Conservation (phyloP, 805 yeast species). For the Schwanniomyces vanrijiae region DNA sequence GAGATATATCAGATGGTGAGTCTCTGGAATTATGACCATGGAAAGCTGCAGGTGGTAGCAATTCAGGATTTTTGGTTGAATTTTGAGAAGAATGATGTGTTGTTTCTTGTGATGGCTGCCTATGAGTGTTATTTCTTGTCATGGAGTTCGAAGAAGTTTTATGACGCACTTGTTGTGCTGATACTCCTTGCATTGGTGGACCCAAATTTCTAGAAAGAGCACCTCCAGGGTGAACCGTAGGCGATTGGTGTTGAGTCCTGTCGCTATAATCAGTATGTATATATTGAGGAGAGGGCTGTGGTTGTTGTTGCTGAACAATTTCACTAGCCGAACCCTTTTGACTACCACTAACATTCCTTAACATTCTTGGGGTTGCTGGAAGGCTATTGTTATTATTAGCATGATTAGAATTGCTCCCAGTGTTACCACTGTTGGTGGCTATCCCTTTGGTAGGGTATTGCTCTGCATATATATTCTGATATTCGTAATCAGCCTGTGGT, state of each 20-base stretch:
- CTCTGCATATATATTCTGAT: slow-evolving; percentile 5
- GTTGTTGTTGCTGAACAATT: slow-evolving; percentile 6
- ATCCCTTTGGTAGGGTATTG: slow-evolving; percentile 4
- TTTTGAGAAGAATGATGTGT: background rate
- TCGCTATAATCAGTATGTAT: background rate
- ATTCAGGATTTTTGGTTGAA: slow-evolving; percentile 13
- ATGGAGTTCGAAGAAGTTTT: background rate
- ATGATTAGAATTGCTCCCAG: background rate
- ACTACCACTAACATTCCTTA: slow-evolving; percentile 53
- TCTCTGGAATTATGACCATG: slow-evolving; percentile 12
- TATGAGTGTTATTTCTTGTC: background rate
- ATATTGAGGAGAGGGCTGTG: slow-evolving; percentile 1
- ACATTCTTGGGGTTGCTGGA: slow-evolving; percentile 73
- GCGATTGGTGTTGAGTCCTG: slow-evolving; percentile 2
- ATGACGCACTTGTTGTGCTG: background rate
- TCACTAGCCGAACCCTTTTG: slow-evolving; percentile 14
- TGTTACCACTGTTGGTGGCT: slow-evolving; percentile 1
- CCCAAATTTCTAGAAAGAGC: slow-evolving; percentile 18
- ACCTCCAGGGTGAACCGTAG: background rate
- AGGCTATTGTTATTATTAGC: slow-evolving; percentile 19
- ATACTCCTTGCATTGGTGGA: background rate
- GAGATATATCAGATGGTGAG: background rate
- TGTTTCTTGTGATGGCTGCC: background rate
- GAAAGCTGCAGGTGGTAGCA: slow-evolving; percentile 33
- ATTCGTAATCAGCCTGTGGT: slow-evolving; percentile 11